Percentiles rank a stretch among this genome's conserved stretches.
These are phyloP conservation scores for Pseudogymnoascus sp. DNA, from an alignment of 2,329 filamentous ascomycete species.

Conservation along the genomic window DNA sequence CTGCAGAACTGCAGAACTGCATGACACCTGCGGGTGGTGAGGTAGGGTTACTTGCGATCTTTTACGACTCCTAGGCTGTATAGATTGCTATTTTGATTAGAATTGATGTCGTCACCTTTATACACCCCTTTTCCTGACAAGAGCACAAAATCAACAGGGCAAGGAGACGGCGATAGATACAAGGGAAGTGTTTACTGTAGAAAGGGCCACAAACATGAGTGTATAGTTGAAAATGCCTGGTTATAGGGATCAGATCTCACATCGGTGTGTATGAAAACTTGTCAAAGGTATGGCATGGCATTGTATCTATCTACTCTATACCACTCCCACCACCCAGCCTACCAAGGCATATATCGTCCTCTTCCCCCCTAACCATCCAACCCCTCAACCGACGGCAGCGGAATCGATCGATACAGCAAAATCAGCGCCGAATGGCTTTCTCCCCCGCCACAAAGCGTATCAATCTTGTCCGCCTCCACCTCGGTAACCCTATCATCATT, in stretches of 20 bases:
- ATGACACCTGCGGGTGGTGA: too few relatives aligned
- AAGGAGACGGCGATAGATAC: too few relatives aligned
- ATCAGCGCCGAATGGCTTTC: conserved; percentile 79
- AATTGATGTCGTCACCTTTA: not conserved
- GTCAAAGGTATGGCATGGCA: not conserved
- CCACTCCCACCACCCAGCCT: too few relatives aligned
- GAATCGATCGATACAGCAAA: conserved; percentile 67
- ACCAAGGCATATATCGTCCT: too few relatives aligned
- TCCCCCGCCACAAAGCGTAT: conserved; percentile 79
- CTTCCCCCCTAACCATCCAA: not conserved
- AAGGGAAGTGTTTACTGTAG: too few relatives aligned
- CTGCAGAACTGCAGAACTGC: too few relatives aligned
- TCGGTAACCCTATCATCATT: conserved; percentile 97
- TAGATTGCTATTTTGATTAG: not conserved
- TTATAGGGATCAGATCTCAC: too few relatives aligned
- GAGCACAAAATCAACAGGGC: not conserved
- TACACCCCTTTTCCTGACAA: not conserved
- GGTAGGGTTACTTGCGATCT: not conserved
- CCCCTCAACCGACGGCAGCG: conserved; percentile 51
- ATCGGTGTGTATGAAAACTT: not conserved
- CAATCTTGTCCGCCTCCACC: conserved; percentile 84
- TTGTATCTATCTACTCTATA: not conserved
- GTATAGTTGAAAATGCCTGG: too few relatives aligned
- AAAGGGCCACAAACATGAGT: too few relatives aligned
- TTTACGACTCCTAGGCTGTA: not conserved